These are phyloP conservation scores for Colletotrichum phormii DNA, from an alignment of 2,329 filamentous ascomycete genomes.

Conservation along the genomic window DNA sequence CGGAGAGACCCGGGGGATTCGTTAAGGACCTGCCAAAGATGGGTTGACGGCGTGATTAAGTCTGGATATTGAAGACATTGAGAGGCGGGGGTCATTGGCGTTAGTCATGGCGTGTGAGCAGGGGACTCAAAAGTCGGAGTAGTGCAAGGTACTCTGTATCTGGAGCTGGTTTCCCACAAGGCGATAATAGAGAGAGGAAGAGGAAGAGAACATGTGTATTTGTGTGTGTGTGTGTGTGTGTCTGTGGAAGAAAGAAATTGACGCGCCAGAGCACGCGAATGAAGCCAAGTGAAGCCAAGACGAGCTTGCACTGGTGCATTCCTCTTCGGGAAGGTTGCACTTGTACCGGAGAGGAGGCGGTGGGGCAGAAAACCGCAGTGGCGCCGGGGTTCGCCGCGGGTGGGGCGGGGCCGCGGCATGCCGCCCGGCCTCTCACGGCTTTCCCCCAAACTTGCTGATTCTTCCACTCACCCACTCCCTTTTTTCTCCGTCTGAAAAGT, in stretches of 20 bases:
- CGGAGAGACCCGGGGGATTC: background rate
- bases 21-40: slow-evolving; percentile 29
- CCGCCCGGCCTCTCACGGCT: background rate
- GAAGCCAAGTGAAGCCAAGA: slow-evolving; percentile 18
- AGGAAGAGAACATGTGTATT: background rate
- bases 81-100: background rate
- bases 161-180: too few species aligned
- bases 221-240: background rate
- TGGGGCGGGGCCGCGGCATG: background rate
- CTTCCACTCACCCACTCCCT: background rate
- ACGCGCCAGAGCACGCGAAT: background rate
- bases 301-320: slow-evolving; percentile 11
- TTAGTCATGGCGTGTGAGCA: background rate
- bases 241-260: background rate
- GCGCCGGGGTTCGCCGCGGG: background rate
- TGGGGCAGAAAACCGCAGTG: background rate
- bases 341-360: slow-evolving; percentile 5
- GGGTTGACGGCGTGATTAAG: slow-evolving; percentile 22
- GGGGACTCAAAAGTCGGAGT: too few species aligned
- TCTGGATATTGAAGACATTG: background rate
- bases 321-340: slow-evolving; percentile 35
- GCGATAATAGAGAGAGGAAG: too few species aligned
- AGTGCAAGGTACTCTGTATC: too few species aligned
- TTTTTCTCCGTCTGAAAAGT: background rate
- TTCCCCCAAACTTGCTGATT: background rate